phyloP scores from a whole-genome alignment of 352 stramenopile species.

The Phytophthora nicotianae region DNA sequence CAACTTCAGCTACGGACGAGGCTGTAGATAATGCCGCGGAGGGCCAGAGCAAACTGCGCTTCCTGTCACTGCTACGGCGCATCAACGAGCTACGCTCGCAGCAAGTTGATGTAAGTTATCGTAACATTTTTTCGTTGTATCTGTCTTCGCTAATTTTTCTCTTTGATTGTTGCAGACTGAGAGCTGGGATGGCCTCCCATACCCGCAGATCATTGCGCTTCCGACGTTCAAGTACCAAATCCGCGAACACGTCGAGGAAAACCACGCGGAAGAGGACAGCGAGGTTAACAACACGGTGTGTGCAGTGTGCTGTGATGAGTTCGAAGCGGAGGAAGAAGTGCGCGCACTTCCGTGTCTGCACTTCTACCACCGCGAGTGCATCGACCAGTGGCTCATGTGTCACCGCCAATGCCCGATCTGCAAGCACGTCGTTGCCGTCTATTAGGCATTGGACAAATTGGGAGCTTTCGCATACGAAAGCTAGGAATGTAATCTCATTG shows the following conservation, averaged over 20 bases:
- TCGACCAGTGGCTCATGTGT: conserved; percentile 90
- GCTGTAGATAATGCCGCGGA: conserved; percentile 36
- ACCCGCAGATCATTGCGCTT: conserved; percentile 81
- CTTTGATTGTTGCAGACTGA: conserved; percentile 44
- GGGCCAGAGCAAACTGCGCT: conserved; percentile 62
- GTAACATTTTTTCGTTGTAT: neutral
- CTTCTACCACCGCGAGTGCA: conserved; percentile 91
- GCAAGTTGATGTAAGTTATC: conserved; percentile 60
- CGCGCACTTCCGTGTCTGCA: conserved; percentile 85
- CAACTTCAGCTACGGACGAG: conserved; percentile 12
- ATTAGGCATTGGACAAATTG: conserved; percentile 39
- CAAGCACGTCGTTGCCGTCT: conserved; percentile 83
- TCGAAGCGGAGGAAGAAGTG: conserved; percentile 76
- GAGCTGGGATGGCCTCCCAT: conserved; percentile 76
- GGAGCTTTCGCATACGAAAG: conserved; percentile 4
- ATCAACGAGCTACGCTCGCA: conserved; percentile 88
- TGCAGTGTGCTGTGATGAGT: conserved; percentile 86
- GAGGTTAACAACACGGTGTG: conserved; percentile 78
- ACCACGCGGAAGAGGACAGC: conserved; percentile 32
- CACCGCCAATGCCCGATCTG: conserved; percentile 88
- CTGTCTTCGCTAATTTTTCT: conserved; percentile 11
- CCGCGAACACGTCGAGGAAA: conserved; percentile 38
- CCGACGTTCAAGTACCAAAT: conserved; percentile 80
- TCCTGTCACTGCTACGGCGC: conserved; percentile 75
- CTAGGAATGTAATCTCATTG: conserved; percentile 14